Evolutionary conservation across 1,284 basidiomycete genomes (phyloP), one percentile per base, ranked within the genome.

Genomic region (Irpex lacteus): DNA sequence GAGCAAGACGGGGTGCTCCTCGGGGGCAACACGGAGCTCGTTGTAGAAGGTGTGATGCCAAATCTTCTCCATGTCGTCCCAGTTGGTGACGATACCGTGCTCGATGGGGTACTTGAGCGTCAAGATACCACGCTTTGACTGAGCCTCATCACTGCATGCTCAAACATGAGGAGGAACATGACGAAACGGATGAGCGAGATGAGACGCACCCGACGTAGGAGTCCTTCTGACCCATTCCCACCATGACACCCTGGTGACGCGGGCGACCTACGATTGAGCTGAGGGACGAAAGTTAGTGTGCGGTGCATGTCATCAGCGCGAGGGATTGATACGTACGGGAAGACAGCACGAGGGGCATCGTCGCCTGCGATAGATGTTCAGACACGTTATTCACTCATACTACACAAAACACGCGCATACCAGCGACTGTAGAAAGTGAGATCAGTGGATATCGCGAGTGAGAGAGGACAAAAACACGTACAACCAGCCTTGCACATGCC

Each of bases 31-130:
- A 81, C 91, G 91, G 65, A 93, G 87, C 77, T 94, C 91, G 75
- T 93, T 93, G 85, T 92, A 93, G 82, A 92, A 93, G 68, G 91
- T 93, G 83, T 94, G 91, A 78, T 94, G 92, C 92, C 92, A 95
- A 79, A 95, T 95, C 83, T 94, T 94, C 84, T 95, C 92, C 92
- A 95, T 95, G 81, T 95, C 93, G 77, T 95, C 92, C 94, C 94
- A 97, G 88, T 97, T 96, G 79, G 94, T 96, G 72, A 97, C 94
- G 78, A 96, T 95, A 75, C 88, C 88, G 77, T 88, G 87, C 77
- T 89, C 87, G 72, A 92, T 91, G 68, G 90, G 90, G 80, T 93
- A 95, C 83, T 84, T 96, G 78, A 98, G 84, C 69, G 93, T 95
- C 69, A 98, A 82, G 80, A 96, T 95, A 88, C 94, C 95, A 83